phyloP scores from a whole-genome alignment of 805 yeast species.

The Torulaspora franciscae region DNA sequence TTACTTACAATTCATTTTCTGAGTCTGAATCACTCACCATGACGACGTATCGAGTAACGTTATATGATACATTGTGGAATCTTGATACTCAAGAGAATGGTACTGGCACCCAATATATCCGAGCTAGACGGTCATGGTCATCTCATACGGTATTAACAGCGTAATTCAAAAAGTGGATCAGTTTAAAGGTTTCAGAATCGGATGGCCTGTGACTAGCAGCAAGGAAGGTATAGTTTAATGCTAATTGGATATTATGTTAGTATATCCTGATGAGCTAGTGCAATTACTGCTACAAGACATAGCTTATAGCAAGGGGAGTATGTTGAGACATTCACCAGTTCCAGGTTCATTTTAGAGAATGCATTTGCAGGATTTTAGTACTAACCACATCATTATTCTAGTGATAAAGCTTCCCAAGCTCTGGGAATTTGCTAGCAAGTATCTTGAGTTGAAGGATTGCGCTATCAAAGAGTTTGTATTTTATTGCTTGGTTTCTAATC shows the following conservation, averaged over 20 bases:
- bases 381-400: constrained; percentile 1
- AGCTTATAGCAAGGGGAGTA: constrained; percentile 34
- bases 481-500: constrained; percentile 16
- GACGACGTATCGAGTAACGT: background rate
- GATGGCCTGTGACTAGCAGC: background rate
- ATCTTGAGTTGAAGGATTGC: constrained; percentile 9
- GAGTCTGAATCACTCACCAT: constrained; percentile 25
- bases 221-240: background rate
- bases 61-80: no score
- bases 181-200: background rate
- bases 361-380: background rate
- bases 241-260: background rate
- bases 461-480: constrained; percentile 21
- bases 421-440: constrained; percentile 12
- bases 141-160: background rate
- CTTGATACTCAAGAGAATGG: background rate
- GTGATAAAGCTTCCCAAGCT: constrained; percentile 13
- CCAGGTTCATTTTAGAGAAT: background rate
- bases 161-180: background rate
- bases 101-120: background rate
- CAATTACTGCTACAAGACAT: constrained; percentile 26
- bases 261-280: constrained; percentile 34
- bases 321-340: constrained; percentile 3
- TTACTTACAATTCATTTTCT: constrained; percentile 23
- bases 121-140: background rate